Evolutionary conservation across 2,329 filamentous ascomycete species (phyloP), one percentile per base, ranked within the genome.

Genomic region (Botrytis aclada): DNA sequence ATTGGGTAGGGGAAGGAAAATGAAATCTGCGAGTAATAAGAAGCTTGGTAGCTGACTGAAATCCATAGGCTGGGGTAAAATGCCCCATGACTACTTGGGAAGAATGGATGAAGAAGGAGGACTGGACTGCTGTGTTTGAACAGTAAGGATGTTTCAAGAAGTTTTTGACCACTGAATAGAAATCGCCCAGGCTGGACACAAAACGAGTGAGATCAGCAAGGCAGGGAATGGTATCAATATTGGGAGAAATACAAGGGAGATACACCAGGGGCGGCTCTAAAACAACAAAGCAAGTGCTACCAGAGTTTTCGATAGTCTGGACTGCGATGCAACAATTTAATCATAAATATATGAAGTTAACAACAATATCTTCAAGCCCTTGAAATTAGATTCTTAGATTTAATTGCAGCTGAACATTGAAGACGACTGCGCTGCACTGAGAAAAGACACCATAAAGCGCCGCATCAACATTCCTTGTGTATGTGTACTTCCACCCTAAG

Each of bases 21-120:
- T 32, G n/a, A 32, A 34, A 32, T n/a, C 6, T 12, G 41, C 29
- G 18, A 34, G n/a, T 12, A 12, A 37, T 25, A 51, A n/a, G 22
- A 41, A 29, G 18, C 9, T 37, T 32, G 6, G 29, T 2, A 5
- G 34, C 64, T 66, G 10, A 54, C 10, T 39, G 9, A 1, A 29
- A 14, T 34, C 39, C 10, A 16, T 37, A 70, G 56, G 56, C 39
- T n/a, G 69, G 74, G 71, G 41, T 67, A 41, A 39, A 72, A 41
- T 70, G 71, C 8, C 29, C 64, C 9, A 72, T 72, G 64, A 70
- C 54, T 12, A 60, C 32, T 37, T 7, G 45, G 32, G 39, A 70
- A 63, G 56, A 70, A 4, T 63, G 32, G 32, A 70, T 70, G 56
- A 63, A 29, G 20, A 43, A n/a, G 9, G 69, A 70, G 6, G 69